Evolutionary conservation across 176 grass and related monocot genomes (phyloP).

Genomic region (Alopecurus myosuroides): DNA sequence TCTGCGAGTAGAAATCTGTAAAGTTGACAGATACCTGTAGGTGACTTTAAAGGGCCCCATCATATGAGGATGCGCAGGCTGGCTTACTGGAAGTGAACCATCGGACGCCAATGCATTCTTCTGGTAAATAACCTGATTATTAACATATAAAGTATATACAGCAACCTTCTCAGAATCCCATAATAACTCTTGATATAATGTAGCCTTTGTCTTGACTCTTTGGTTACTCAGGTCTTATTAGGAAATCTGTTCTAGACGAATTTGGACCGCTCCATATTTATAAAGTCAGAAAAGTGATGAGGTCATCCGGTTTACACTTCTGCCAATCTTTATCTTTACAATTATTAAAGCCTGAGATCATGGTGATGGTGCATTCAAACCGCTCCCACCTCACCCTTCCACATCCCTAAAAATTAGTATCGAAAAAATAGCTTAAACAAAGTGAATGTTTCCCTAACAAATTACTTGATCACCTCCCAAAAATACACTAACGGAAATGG

Average conservation of each 20-base stretch:
- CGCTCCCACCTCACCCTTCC: neutral
- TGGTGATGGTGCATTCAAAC: neutral
- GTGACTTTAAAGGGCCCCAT: slow-evolving; percentile 68
- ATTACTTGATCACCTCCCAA: neutral
- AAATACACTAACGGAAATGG: neutral
- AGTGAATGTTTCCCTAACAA: neutral
- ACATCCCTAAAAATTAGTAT: neutral
- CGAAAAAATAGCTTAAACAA: neutral
- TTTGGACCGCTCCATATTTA: neutral
- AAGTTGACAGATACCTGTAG: slow-evolving; percentile 66
- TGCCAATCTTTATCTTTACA: neutral
- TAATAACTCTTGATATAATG: neutral
- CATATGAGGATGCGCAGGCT: slow-evolving; percentile 38
- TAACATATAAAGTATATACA: slow-evolving; percentile 7
- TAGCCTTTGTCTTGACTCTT: slow-evolving; percentile 4
- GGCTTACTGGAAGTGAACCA: slow-evolving; percentile 44
- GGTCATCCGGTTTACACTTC: neutral
- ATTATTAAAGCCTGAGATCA: neutral
- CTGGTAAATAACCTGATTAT: slow-evolving; percentile 47
- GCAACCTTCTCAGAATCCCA: neutral
- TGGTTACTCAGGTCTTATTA: neutral
- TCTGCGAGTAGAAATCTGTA: neutral
- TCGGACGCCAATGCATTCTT: slow-evolving; percentile 39
- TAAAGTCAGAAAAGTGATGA: neutral
- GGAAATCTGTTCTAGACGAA: slow-evolving; percentile 4